Conservation (phyloP, 805 yeast species). For the Kluyveromyces lactis region DNA sequence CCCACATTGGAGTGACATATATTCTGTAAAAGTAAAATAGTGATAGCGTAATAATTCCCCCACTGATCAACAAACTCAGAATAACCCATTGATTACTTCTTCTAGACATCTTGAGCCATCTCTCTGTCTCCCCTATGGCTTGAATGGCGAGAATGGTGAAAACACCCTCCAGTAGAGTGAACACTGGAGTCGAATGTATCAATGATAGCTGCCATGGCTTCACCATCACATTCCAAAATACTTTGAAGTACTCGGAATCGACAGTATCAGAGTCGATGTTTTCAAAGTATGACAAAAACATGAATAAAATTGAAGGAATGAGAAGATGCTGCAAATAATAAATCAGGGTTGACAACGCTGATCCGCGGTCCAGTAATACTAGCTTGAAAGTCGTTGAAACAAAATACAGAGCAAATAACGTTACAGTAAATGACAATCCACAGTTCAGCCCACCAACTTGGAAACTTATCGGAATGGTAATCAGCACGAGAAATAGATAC, state of each 20-base stretch:
- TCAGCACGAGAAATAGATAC: constrained; percentile 59
- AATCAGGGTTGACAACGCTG: constrained; percentile 31
- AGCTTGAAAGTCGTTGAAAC: constrained; percentile 65
- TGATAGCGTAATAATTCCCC: constrained; percentile 67
- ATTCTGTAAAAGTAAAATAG: constrained; percentile 75
- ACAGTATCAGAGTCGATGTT: constrained; percentile 22
- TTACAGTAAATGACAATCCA: constrained; percentile 75
- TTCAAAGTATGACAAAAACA: constrained; percentile 51
- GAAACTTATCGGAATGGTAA: constrained; percentile 87
- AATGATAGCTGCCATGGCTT: constrained; percentile 65
- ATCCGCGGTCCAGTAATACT: constrained; percentile 26
- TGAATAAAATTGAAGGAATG: constrained; percentile 71
- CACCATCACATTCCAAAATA: constrained; percentile 22
- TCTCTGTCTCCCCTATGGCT: constrained; percentile 76
- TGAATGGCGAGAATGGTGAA: constrained; percentile 89
- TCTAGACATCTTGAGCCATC: constrained; percentile 45
- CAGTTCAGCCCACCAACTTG: constrained; percentile 89
- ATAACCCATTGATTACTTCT: constrained; percentile 76
- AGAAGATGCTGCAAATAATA: constrained; percentile 78
- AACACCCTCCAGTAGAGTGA: constrained; percentile 86
- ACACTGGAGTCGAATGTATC: constrained; percentile 77
- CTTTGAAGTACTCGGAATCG: constrained; percentile 3
- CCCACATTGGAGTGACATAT: constrained; percentile 67
- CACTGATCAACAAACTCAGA: constrained; percentile 59
- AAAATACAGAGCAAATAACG: constrained; percentile 65